Conservation (phyloP, 2,329 filamentous ascomycete genomes). For the Fusarium musae region DNA sequence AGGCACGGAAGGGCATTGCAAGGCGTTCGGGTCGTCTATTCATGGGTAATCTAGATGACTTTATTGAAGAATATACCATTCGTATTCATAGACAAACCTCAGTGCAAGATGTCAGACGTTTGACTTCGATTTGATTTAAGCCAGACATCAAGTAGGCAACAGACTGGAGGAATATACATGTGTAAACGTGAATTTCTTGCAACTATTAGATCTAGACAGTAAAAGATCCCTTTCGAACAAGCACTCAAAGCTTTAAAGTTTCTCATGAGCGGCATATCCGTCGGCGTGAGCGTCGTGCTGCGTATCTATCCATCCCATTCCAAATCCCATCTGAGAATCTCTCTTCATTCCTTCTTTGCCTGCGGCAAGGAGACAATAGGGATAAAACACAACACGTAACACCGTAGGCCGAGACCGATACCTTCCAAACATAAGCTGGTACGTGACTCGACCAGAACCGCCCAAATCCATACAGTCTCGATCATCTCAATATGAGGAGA, state of each 20-base stretch:
- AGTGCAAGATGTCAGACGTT: background rate
- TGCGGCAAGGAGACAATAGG: slow-evolving; percentile 16
- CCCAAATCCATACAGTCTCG: slow-evolving; percentile 25
- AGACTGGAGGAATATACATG: background rate
- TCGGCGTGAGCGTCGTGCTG: slow-evolving; percentile 39
- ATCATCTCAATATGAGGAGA: slow-evolving; percentile 16
- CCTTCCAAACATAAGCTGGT: slow-evolving; percentile 3
- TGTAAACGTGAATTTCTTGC: slow-evolving; percentile 10
- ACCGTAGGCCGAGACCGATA: slow-evolving; percentile 1
- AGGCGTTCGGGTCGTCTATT: slow-evolving; percentile 48
- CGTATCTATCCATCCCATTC: slow-evolving; percentile 35
- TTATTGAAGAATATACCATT: slow-evolving; percentile 38
- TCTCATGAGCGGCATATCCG: slow-evolving; percentile 30
- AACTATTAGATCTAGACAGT: slow-evolving; percentile 29
- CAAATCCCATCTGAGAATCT: slow-evolving; percentile 30
- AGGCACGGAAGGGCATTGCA: slow-evolving; percentile 47
- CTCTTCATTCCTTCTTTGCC: slow-evolving; percentile 30
- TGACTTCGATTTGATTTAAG: background rate
- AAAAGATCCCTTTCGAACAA: slow-evolving; percentile 20
- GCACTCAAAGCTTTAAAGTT: slow-evolving; percentile 18
- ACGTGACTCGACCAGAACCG: slow-evolving; percentile 31
- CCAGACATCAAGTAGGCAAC: background rate
- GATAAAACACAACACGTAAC: slow-evolving; percentile 31
- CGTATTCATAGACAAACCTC: background rate
- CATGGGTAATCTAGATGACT: slow-evolving; percentile 34